phyloP scores from a whole-genome alignment of 306 rosid species.

The Lupinus albus region DNA sequence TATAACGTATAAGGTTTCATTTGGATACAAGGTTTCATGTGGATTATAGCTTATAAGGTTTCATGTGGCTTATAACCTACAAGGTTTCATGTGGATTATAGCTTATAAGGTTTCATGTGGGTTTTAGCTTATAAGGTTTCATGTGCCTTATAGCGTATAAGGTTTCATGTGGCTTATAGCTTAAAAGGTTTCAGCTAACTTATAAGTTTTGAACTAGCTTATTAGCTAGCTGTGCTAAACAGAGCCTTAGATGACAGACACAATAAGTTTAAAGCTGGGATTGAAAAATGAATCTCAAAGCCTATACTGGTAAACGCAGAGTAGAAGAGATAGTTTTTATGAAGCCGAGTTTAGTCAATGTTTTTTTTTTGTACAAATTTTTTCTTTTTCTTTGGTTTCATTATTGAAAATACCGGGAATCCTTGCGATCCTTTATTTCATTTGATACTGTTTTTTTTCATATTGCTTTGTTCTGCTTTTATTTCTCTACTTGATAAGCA shows the following conservation, averaged over 20 bases:
- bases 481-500: neutral
- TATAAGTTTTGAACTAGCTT: no score
- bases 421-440: conserved; percentile 1
- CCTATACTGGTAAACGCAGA: neutral
- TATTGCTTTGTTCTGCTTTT: conserved; percentile 21
- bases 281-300: neutral
- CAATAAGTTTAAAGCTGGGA: neutral
- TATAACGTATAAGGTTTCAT: no score
- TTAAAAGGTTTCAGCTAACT: no score
- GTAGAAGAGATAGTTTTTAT: conserved; percentile 12
- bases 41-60: no score
- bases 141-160: no score
- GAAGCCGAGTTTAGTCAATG: conserved; percentile 6
- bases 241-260: neutral
- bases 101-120: no score
- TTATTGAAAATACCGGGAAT: conserved; percentile 23
- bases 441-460: conserved; percentile 7
- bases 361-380: neutral
- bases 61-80: no score
- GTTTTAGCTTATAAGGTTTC: no score
- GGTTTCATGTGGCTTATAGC: no score
- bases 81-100: no score
- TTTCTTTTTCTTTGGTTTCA: neutral
- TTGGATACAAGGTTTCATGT: no score
- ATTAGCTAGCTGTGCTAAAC: no score